Conservation (phyloP, 2,329 filamentous ascomycete genomes). For the Botrytis fabae region DNA sequence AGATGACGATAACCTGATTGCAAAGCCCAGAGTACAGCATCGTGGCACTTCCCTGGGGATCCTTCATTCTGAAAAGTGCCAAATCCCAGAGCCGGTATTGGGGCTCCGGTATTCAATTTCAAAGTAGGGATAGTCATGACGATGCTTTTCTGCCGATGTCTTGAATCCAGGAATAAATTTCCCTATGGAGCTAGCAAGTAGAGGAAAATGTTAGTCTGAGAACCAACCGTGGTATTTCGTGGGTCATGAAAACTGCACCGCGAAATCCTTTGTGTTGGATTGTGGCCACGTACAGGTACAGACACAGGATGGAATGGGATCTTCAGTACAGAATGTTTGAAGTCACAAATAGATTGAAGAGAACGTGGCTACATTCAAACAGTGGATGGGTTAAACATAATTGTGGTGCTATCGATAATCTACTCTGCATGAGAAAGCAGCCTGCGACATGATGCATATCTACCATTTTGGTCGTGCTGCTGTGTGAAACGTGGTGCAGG, state of each 20-base stretch:
- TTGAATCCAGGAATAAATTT: conserved; percentile 7
- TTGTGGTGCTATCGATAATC: neutral
- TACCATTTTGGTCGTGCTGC: neutral
- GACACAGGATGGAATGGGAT: neutral
- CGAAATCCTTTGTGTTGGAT: neutral
- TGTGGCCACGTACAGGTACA: neutral
- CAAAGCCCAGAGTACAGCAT: conserved; percentile 59
- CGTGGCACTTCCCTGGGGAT: conserved; percentile 46
- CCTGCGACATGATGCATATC: neutral
- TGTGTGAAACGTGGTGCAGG: conserved; percentile 17
- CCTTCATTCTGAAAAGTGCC: conserved; percentile 41
- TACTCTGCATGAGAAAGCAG: conserved; percentile 1
- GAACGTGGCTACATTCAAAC: neutral
- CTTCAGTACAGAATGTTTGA: conserved; percentile 2
- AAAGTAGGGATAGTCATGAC: conserved; percentile 16
- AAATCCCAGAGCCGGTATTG: conserved; percentile 47
- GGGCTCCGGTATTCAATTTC: conserved; percentile 41
- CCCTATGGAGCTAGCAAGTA: neutral
- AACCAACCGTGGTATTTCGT: neutral
- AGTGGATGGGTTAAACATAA: neutral
- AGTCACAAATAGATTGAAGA: conserved; percentile 13
- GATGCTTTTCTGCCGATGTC: neutral
- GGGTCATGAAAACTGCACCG: neutral
- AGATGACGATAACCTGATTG: conserved; percentile 65
- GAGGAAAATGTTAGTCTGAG: neutral